A percentile compares a stretch with the other conserved stretches of the same genome.
phyloP scores from a whole-genome alignment of 371 early-diverging fungal species.

The Blakeslea trispora region DNA sequence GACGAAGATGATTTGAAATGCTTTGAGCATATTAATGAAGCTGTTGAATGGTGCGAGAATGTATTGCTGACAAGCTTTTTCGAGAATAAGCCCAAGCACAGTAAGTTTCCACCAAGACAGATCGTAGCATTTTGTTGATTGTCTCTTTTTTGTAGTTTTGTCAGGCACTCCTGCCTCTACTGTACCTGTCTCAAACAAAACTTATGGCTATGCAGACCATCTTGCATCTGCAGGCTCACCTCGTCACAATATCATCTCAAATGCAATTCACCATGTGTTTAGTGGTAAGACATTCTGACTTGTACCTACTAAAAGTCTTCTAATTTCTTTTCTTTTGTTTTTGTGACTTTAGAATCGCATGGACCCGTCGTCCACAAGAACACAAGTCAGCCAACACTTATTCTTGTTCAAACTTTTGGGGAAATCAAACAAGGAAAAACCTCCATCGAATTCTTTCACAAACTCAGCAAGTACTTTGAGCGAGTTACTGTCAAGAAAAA shows the following conservation, averaged over 20 bases:
- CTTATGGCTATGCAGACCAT: constrained; percentile 12
- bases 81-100: constrained; percentile 33
- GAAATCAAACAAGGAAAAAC: constrained; percentile 43
- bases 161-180: constrained; percentile 4
- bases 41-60: constrained; percentile 96
- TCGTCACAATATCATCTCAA: constrained; percentile 36
- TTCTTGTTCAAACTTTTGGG: constrained; percentile 70
- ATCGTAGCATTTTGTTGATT: no score
- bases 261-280: constrained; percentile 41
- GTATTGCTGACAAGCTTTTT: constrained; percentile 75
- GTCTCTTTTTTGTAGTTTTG: no score
- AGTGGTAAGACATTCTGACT: constrained; percentile 45
- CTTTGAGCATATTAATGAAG: constrained; percentile 81
- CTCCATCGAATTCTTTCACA: constrained; percentile 57
- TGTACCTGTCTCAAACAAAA: constrained; percentile 7
- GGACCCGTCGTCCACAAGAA: constrained; percentile 32
- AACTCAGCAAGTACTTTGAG: constrained; percentile 65
- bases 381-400: constrained; percentile 55
- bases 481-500: constrained; percentile 52
- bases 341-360: constrained; percentile 17
- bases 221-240: constrained; percentile 32
- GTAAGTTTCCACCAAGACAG: constrained; percentile 7
- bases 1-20: constrained; percentile 59
- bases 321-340: constrained; percentile 4
- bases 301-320: not conserved